phyloP scores from a whole-genome alignment of 306 rosid species.

The Begonia fuchsioides region DNA sequence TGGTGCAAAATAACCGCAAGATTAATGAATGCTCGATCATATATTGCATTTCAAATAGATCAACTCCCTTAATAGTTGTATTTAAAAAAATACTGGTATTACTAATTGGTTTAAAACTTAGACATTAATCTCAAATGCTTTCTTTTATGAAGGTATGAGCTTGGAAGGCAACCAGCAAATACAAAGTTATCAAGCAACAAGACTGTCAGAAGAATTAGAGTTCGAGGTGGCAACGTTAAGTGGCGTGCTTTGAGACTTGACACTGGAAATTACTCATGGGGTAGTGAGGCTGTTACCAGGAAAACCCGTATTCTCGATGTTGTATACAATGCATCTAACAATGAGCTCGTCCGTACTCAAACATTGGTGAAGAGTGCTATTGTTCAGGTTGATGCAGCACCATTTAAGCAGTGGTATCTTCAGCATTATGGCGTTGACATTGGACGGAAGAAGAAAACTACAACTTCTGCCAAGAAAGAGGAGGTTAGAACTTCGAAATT shows the following conservation, averaged over 20 bases:
- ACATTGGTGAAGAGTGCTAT: constrained; percentile 42
- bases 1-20: too few relatives aligned
- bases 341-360: constrained; percentile 37
- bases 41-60: too few relatives aligned
- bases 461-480: constrained; percentile 28
- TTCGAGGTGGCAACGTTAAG: constrained; percentile 42
- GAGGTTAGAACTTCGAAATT: constrained; percentile 15
- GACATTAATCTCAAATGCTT: too few relatives aligned
- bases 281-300: constrained; percentile 37
- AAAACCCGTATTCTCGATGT: constrained; percentile 41
- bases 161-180: constrained; percentile 37
- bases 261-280: constrained; percentile 41
- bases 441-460: constrained; percentile 36
- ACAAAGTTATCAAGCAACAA: constrained; percentile 39
- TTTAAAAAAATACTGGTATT: too few relatives aligned
- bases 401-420: constrained; percentile 43
- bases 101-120: too few relatives aligned
- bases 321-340: constrained; percentile 41
- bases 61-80: too few relatives aligned
- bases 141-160: constrained; percentile 25
- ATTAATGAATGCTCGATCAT: too few relatives aligned
- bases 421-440: constrained; percentile 37
- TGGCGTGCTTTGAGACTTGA: constrained; percentile 48
- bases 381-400: constrained; percentile 41
- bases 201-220: constrained; percentile 33